Evolutionary conservation across 805 yeast genomes (phyloP).

Genomic region (Vanderwaltozyma polyspora): DNA sequence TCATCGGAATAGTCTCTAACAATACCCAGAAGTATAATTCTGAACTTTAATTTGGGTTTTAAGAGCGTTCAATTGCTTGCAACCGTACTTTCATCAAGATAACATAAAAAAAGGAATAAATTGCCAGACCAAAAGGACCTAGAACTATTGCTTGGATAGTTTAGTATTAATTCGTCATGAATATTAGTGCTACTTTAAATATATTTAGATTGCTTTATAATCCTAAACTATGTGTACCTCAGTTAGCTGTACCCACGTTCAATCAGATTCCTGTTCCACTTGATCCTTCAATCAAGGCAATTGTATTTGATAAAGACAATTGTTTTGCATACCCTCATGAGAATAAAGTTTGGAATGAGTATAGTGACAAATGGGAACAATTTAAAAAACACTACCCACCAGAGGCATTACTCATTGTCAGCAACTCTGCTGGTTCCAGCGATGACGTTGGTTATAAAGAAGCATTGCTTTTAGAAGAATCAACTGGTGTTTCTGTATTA

Average conservation of each 20-base stretch:
- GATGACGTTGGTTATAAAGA: constrained; percentile 53
- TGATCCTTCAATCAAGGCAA: constrained; percentile 44
- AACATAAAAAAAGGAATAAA: too few relatives aligned
- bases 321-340: constrained; percentile 83
- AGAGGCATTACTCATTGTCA: constrained; percentile 60
- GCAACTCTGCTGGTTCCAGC: constrained; percentile 86
- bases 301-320: constrained; percentile 89
- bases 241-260: constrained; percentile 42
- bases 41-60: too few relatives aligned
- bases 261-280: constrained; percentile 49
- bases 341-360: constrained; percentile 69
- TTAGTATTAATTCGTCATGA: too few relatives aligned
- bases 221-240: constrained; percentile 67
- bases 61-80: too few relatives aligned
- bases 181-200: constrained; percentile 69
- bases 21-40: too few relatives aligned
- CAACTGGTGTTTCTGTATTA: constrained; percentile 59
- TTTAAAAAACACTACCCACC: constrained; percentile 49
- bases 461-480: constrained; percentile 49
- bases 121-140: too few relatives aligned
- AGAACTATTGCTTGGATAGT: too few relatives aligned
- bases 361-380: constrained; percentile 43
- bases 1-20: too few relatives aligned
- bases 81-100: too few relatives aligned
- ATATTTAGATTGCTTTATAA: constrained; percentile 44